Evolutionary conservation across 2,329 filamentous ascomycete genomes (phyloP), one percentile per base, ranked within the genome.

Genomic region (Colletotrichum spinosum): DNA sequence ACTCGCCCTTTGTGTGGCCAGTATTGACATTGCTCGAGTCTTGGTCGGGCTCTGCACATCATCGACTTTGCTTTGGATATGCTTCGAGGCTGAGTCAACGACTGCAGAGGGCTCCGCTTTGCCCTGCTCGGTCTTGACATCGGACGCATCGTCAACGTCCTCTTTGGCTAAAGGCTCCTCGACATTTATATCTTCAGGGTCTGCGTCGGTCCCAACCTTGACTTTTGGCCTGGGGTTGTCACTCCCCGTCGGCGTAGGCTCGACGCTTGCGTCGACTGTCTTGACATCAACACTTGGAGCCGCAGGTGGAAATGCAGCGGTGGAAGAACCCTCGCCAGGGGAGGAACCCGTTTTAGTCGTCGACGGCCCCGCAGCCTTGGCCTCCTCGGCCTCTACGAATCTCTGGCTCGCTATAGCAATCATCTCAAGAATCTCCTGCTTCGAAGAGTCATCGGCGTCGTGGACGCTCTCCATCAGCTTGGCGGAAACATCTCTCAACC

Each of bases 391-490:
- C 8, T 79, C 77, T 1, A 88, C 74, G 59, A 86, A 88, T 60
- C 83, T 82, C 50, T 77, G 79, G 0, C 85, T 81, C 3, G 85
- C 86, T 42, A 77, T 78, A 62, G 83, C 80, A 39, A 89, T 84
- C 15, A 79, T 76, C 8, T 84, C 80, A 17, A 88, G 71, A 4
- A 83, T 79, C 8, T 85, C 81, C 60, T 83, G 79, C 42, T 84
- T 82, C 0, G 78, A 70, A 6, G 61, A 70, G 54, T 60, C 76
- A 77, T 35, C 79, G 9, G 50, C 49, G 9, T 66, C 54, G 25
- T 46, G 39, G 3, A 80, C 65, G 33, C 79, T 71, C 2, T 73
- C 73, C 76, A 83, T 79, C 12, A 88, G 72, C 54, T 78, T 81
- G 5, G 73, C 71, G 2, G 81, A 81, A 7, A 83, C 76, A 11